Conservation (phyloP, 169 alveolate genomes). For the Plasmodium vinckei region DNA sequence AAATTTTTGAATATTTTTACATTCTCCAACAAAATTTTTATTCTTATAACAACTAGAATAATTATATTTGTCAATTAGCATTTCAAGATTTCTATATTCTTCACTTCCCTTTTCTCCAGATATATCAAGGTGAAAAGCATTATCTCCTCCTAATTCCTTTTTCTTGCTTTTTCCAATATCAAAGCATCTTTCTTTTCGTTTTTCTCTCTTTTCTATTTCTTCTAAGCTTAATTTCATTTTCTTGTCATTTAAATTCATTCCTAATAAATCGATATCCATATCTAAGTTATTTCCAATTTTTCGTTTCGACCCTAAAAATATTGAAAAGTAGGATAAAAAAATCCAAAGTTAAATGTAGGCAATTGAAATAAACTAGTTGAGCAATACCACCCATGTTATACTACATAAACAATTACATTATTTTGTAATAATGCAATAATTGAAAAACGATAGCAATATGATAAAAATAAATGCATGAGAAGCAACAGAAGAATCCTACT, state of each 20-base stretch:
- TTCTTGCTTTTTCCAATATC: slow-evolving; percentile 18
- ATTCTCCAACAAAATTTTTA: slow-evolving; percentile 84
- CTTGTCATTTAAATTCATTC: slow-evolving; percentile 17
- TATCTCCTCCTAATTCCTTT: slow-evolving; percentile 7
- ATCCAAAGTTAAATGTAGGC: background rate
- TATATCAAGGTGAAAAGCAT: slow-evolving; percentile 19
- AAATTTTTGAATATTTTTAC: slow-evolving; percentile 84
- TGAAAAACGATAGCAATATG: no score
- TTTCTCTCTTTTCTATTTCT: slow-evolving; percentile 60
- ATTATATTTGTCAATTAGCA: slow-evolving; percentile 44
- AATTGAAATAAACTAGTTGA: no score
- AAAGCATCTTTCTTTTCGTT: slow-evolving; percentile 25
- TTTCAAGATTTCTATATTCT: slow-evolving; percentile 31
- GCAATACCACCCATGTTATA: no score
- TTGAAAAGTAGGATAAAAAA: background rate
- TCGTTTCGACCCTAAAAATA: slow-evolving; percentile 19
- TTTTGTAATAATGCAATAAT: no score
- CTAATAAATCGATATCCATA: slow-evolving; percentile 23
- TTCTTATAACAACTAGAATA: slow-evolving; percentile 53
- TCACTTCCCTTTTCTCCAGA: slow-evolving; percentile 8
- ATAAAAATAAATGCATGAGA: no score
- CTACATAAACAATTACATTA: no score
- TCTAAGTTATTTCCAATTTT: slow-evolving; percentile 4
- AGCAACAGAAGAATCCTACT: slow-evolving; percentile 1
- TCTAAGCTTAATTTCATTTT: slow-evolving; percentile 37